These are phyloP conservation scores for Diaporthe citri DNA, from an alignment of 2,329 filamentous ascomycete genomes.

Conservation along the genomic window DNA sequence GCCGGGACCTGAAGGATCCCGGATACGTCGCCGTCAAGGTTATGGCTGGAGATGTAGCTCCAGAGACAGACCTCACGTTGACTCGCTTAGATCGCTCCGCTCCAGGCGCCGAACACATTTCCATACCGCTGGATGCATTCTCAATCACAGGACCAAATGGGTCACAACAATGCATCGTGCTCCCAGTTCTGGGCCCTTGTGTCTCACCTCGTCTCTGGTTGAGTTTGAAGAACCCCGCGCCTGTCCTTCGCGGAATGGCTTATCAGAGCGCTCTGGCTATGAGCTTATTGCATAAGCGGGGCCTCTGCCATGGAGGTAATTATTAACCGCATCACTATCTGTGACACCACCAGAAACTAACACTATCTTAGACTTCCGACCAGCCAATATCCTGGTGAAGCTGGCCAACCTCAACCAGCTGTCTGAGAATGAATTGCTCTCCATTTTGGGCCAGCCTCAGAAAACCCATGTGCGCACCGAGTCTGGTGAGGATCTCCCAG, in stretches of 20 bases:
- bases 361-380: not conserved
- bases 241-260: not conserved
- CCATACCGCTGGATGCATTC: not conserved
- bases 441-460: not conserved
- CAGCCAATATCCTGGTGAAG: not conserved
- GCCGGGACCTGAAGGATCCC: not conserved
- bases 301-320: not conserved
- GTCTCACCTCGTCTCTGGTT: not conserved
- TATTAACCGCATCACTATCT: not conserved
- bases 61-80: not conserved
- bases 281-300: not conserved
- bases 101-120: not conserved
- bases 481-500: not conserved
- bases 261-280: not conserved
- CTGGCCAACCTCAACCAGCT: not conserved
- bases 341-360: not conserved
- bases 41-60: not conserved
- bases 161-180: not conserved
- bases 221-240: not conserved
- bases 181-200: not conserved
- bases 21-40: conserved; percentile 2
- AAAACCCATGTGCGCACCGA: not conserved
- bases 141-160: not conserved
- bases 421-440: not conserved
- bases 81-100: not conserved